Percentiles rank a stretch among this genome's conserved stretches.
Evolutionary conservation across 116 monocot species (phyloP).

Genomic region (Phalaenopsis hybrid): DNA sequence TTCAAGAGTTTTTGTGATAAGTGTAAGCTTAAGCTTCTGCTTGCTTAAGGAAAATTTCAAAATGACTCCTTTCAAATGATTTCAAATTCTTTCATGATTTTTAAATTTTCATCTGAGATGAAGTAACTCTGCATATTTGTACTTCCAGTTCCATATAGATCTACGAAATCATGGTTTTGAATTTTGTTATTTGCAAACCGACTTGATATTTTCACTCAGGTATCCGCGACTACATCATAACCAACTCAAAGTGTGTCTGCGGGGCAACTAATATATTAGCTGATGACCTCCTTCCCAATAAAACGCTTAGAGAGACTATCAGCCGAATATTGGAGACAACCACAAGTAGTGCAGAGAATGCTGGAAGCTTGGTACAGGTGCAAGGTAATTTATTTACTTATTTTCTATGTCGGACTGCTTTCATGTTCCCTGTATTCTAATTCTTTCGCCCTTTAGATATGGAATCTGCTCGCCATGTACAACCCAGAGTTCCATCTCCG

Average conservation of each 20-base stretch:
- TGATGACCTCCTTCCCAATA: constrained; percentile 53
- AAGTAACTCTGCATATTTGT: too few species aligned
- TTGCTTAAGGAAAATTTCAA: neutral
- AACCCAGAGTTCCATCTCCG: constrained; percentile 63
- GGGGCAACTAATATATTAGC: constrained; percentile 46
- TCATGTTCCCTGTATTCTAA: neutral
- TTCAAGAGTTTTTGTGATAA: constrained; percentile 91
- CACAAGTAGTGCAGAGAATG: constrained; percentile 44
- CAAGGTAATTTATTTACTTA: constrained; percentile 11
- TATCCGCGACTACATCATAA: constrained; percentile 51
- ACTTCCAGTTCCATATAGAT: too few species aligned
- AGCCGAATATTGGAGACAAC: constrained; percentile 45
- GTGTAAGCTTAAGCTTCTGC: constrained; percentile 42
- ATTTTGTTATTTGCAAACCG: neutral
- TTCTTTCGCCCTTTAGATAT: constrained; percentile 35
- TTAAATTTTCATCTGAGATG: too few species aligned
- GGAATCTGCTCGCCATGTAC: constrained; percentile 64
- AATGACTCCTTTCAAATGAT: neutral
- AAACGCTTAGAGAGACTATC: constrained; percentile 51
- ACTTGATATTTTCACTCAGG: constrained; percentile 22
- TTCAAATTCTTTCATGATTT: neutral
- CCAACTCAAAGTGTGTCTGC: constrained; percentile 39
- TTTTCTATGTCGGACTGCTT: neutral
- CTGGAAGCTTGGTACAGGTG: constrained; percentile 33
- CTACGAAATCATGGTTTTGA: neutral